These are phyloP conservation scores for Eucalyptus camaldulensis DNA, from an alignment of 345 rosid genomes.

Conservation along the genomic window DNA sequence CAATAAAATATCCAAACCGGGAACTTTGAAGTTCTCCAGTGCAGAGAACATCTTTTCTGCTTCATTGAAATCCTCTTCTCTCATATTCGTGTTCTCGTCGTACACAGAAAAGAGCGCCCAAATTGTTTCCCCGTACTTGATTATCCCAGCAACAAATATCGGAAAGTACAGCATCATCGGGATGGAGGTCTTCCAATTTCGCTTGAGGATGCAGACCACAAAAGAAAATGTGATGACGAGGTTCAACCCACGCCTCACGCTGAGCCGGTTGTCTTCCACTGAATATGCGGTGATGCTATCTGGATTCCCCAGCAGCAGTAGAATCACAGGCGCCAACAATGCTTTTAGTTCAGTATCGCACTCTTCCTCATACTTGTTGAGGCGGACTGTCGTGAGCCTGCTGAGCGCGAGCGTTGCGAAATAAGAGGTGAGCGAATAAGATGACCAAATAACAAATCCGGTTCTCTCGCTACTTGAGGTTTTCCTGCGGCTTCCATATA, in stretches of 20 bases:
- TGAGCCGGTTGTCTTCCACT: constrained; percentile 4
- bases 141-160: not conserved
- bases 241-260: not conserved
- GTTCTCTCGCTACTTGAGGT: not conserved
- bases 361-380: not conserved
- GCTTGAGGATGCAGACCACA: not conserved
- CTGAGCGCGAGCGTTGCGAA: not conserved
- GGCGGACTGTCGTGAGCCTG: not conserved
- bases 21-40: fast-evolving
- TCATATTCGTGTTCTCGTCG: not conserved
- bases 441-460: not conserved
- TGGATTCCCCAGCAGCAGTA: constrained; percentile 1
- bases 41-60: not conserved
- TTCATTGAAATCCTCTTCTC: not conserved
- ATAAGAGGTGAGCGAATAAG: not conserved
- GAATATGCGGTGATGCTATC: constrained; percentile 12
- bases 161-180: not conserved
- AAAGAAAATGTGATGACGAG: not conserved
- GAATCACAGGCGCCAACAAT: constrained; percentile 4
- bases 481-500: constrained; percentile 1
- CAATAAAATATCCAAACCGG: not conserved
- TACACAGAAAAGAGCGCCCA: not conserved
- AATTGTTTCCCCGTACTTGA: not conserved
- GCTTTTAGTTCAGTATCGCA: not conserved
- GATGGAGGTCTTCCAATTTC: not conserved